Base-by-base conservation (phyloP, 768 basidiomycete species). In the Pulveroboletus sp. region DNA sequence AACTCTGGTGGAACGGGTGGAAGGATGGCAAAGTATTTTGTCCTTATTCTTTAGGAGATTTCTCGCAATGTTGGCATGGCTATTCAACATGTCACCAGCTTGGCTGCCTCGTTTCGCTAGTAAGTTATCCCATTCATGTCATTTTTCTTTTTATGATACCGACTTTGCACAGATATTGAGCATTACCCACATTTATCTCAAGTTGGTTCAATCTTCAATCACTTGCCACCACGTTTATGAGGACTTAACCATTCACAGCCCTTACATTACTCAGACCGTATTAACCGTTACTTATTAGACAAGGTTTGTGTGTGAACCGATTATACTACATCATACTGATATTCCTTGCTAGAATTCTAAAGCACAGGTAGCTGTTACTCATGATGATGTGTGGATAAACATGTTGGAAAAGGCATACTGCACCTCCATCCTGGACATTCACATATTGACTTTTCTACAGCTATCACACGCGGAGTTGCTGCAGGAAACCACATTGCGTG, bases 311-410 rank as follows among this genome's bases (percentile, higher is more conserved):
- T 7, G 5, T 14, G 7, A 19, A 27, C 12, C 1, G 31, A 19
- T 9, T 4, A 20, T 20, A 7, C 4, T 2, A 24, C 20, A 16
- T 4, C 10, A 20, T 4, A 43, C 27, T 24, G 7, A 38, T 27
- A 1, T 2, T 14, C 14, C 24, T 12, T 0, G 2, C 13, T 12
- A 56, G 53, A 41, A 47, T 47, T 17, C 22, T 14, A 4, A 6
- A 14, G 53, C 32, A 26, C 12, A 11, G 23, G 40, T 54, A 16
- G 53, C 49, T 4, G 31, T 56, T 11, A 50, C 49, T 0, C 55
- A 56, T 7, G 55, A 56, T 13, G 31, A 42, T 10, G 26, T 54
- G 8, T 56, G 55, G 55, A 17, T 50, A 12, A 17, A 36, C 14
- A 54, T 56, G 45, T 13, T 54, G 8, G 14, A 47, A 20, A 29